phyloP scores from a whole-genome alignment of 495 filamentous ascomycete species.

The Zalerion maritima region DNA sequence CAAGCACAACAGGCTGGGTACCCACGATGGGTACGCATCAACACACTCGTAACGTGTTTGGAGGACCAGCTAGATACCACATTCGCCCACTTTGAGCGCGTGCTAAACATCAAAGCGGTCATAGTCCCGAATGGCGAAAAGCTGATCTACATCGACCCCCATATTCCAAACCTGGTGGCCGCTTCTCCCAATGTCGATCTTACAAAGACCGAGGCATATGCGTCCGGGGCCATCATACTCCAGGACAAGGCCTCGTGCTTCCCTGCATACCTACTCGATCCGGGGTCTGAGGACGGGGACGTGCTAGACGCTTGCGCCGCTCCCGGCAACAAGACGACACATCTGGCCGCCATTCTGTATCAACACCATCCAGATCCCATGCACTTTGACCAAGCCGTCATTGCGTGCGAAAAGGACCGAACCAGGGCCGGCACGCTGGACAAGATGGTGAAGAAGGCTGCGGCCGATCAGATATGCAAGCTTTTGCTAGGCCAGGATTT shows the following conservation, averaged over 20 bases:
- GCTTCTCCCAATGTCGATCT: constrained; percentile 55
- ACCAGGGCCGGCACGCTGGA: constrained; percentile 53
- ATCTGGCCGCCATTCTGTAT: constrained; percentile 60
- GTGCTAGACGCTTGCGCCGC: constrained; percentile 84
- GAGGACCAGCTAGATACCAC: constrained; percentile 54
- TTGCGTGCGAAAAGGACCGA: constrained; percentile 58
- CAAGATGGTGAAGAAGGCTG: constrained; percentile 70
- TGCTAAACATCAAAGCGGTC: constrained; percentile 30
- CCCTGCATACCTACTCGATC: constrained; percentile 70
- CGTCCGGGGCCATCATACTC: constrained; percentile 61
- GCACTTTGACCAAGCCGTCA: constrained; percentile 27
- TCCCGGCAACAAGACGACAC: constrained; percentile 94
- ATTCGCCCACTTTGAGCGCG: constrained; percentile 42
- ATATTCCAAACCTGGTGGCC: constrained; percentile 74
- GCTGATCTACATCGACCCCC: constrained; percentile 45
- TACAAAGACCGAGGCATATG: constrained; percentile 54
- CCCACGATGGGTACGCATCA: constrained; percentile 83
- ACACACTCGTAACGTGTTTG: constrained; percentile 56
- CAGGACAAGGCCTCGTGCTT: constrained; percentile 98
- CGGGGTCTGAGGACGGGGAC: constrained; percentile 44
- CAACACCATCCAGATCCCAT: constrained; percentile 16
- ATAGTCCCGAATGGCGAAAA: constrained; percentile 16
- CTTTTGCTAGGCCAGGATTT: constrained; percentile 68
- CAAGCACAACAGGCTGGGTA: constrained; percentile 25
- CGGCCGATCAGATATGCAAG: constrained; percentile 45